phyloP scores from a whole-genome alignment of 2,329 filamentous ascomycete genomes.

The Talaromyces verruculosus region DNA sequence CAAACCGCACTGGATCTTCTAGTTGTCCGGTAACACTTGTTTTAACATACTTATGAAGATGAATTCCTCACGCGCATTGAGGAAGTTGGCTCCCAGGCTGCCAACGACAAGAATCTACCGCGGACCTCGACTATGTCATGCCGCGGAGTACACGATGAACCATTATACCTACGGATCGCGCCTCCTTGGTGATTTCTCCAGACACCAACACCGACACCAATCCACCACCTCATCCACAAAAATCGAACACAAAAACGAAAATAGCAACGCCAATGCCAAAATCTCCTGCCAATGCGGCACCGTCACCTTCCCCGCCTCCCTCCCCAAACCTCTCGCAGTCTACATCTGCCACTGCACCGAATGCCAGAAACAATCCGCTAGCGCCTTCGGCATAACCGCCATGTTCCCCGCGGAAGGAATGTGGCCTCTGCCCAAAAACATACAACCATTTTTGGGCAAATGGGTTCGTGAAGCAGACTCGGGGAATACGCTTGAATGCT shows the following conservation, averaged over 20 bases:
- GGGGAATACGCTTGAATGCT: not conserved
- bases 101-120: not conserved
- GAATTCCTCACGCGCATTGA: not conserved
- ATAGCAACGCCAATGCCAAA: conserved; percentile 28
- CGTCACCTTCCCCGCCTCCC: conserved; percentile 63
- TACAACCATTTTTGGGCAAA: not conserved
- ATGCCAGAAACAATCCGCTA: conserved; percentile 65
- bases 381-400: conserved; percentile 36
- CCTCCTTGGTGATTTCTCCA: not conserved
- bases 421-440: not conserved
- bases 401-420: conserved; percentile 11
- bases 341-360: conserved; percentile 71
- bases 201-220: not conserved
- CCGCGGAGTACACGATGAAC: not conserved
- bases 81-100: not conserved
- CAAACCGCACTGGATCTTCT: not conserved
- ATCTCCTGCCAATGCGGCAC: conserved; percentile 65
- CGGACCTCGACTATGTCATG: not conserved
- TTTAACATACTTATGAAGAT: not conserved
- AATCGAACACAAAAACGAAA: too few species aligned
- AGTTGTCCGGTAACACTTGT: not conserved
- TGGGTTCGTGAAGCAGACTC: not conserved
- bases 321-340: conserved; percentile 59
- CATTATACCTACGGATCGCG: not conserved
- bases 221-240: not conserved